phyloP scores from a whole-genome alignment of 352 stramenopile species.

The Globisporangium polare region DNA sequence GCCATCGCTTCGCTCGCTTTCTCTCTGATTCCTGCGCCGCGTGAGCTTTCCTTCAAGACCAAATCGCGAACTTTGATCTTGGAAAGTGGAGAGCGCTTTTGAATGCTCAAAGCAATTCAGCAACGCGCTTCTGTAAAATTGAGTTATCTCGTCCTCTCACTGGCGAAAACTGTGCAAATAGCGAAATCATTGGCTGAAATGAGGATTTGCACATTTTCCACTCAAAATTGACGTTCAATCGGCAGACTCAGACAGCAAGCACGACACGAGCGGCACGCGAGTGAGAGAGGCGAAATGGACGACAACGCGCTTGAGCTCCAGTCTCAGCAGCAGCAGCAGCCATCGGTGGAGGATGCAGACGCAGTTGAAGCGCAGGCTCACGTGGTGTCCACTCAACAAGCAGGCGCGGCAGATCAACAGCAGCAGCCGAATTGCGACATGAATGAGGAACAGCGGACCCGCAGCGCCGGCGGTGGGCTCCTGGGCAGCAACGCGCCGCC shows the following conservation, averaged over 20 bases:
- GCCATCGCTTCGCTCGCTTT: slow-evolving; percentile 1
- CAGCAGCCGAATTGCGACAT: slow-evolving; percentile 31
- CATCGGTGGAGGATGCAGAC: background rate
- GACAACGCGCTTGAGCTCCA: background rate
- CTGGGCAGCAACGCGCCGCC: slow-evolving; percentile 3
- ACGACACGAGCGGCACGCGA: background rate
- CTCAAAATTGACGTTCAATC: slow-evolving; percentile 6
- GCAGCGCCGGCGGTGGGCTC: background rate
- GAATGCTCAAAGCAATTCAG: background rate
- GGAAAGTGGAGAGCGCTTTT: background rate
- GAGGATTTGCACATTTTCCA: background rate
- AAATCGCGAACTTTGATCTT: background rate
- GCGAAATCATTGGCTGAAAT: background rate
- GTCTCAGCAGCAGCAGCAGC: background rate
- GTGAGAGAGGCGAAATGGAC: slow-evolving; percentile 1
- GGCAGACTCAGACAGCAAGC: slow-evolving; percentile 1
- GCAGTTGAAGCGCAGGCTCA: background rate
- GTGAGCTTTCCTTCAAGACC: background rate
- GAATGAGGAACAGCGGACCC: slow-evolving; percentile 12
- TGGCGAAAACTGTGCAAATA: background rate
- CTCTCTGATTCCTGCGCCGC: background rate
- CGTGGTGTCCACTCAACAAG: background rate
- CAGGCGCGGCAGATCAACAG: background rate
- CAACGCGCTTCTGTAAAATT: background rate
- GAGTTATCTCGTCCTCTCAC: background rate